Conservation (phyloP, 495 filamentous ascomycete species). For the Aspergillus conjunctus region DNA sequence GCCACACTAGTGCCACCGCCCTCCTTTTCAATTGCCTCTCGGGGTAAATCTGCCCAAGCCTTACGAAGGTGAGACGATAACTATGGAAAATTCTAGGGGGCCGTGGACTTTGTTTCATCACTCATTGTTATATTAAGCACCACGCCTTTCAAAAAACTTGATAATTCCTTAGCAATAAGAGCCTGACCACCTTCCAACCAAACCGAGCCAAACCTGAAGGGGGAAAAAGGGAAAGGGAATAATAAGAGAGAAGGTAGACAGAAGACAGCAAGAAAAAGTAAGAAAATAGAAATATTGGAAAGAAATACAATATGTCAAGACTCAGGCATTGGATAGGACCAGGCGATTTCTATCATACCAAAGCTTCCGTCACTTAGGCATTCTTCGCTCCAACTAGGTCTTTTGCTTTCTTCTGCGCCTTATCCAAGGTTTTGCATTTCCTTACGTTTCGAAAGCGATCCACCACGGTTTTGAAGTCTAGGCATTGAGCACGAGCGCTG, state of each 20-base stretch:
- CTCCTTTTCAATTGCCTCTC: background rate
- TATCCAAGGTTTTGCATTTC: slow-evolving; percentile 37
- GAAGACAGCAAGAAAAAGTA: slow-evolving; percentile 4
- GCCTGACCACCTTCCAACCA: slow-evolving; percentile 7
- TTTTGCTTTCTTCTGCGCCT: slow-evolving; percentile 43
- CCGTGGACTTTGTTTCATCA: background rate
- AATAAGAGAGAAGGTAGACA: background rate
- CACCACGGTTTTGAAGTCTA: slow-evolving; percentile 34
- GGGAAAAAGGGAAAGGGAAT: slow-evolving; percentile 1
- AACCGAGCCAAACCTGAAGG: slow-evolving; percentile 8
- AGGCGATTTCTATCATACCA: slow-evolving; percentile 5
- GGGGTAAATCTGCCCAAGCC: background rate
- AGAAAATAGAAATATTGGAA: slow-evolving; percentile 5
- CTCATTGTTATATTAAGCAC: slow-evolving; percentile 18
- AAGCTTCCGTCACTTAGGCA: slow-evolving; percentile 19
- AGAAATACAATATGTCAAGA: slow-evolving; percentile 9
- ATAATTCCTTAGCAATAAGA: background rate
- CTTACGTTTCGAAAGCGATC: slow-evolving; percentile 37
- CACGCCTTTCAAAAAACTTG: background rate
- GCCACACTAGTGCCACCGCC: slow-evolving; percentile 27
- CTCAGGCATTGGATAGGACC: slow-evolving; percentile 3
- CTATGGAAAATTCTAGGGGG: too few species aligned
- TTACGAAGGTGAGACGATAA: background rate
- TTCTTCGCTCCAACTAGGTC: slow-evolving; percentile 32
- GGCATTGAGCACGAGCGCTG: slow-evolving; percentile 27